Percentiles rank a stretch among this genome's conserved stretches.
phyloP scores from a whole-genome alignment of 2,329 filamentous ascomycete species.

The Sclerotiophoma versabilis region DNA sequence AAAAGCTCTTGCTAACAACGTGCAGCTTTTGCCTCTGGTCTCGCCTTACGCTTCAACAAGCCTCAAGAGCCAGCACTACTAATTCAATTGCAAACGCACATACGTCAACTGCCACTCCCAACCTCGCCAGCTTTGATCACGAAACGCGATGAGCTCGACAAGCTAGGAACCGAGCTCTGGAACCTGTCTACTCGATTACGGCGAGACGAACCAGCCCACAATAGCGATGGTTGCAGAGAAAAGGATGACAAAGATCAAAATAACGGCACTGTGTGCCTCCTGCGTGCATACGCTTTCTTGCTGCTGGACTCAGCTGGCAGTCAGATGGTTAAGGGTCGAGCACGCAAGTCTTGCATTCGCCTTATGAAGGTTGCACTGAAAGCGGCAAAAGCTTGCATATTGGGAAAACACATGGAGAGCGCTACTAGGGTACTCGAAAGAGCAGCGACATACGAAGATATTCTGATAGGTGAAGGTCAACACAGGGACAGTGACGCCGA shows the following conservation, averaged over 20 bases:
- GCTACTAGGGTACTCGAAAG: constrained; percentile 69
- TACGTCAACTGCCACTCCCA: constrained; percentile 50
- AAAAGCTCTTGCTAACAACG: constrained; percentile 14
- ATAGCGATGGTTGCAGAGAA: too few relatives aligned
- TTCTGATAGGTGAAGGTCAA: constrained; percentile 27
- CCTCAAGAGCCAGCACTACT: constrained; percentile 30
- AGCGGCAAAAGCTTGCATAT: constrained; percentile 68
- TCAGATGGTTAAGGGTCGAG: constrained; percentile 25
- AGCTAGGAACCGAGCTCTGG: constrained; percentile 67
- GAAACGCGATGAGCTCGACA: constrained; percentile 61
- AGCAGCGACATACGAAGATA: constrained; percentile 61
- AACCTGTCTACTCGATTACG: constrained; percentile 67
- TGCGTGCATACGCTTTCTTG: constrained; percentile 69
- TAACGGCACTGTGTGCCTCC: constrained; percentile 35
- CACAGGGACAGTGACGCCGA: constrained; percentile 30
- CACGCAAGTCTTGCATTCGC: constrained; percentile 54
- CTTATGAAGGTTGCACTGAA: constrained; percentile 73
- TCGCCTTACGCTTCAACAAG: constrained; percentile 34
- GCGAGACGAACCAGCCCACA: constrained; percentile 24
- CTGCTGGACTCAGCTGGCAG: constrained; percentile 63
- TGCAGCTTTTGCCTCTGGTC: constrained; percentile 43
- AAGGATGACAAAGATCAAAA: constrained; percentile 43
- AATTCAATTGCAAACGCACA: constrained; percentile 50
- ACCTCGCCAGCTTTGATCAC: constrained; percentile 34
- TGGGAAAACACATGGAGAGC: constrained; percentile 63